Base-by-base conservation (phyloP, 768 basidiomycete genomes). In the Boletus patriciae region DNA sequence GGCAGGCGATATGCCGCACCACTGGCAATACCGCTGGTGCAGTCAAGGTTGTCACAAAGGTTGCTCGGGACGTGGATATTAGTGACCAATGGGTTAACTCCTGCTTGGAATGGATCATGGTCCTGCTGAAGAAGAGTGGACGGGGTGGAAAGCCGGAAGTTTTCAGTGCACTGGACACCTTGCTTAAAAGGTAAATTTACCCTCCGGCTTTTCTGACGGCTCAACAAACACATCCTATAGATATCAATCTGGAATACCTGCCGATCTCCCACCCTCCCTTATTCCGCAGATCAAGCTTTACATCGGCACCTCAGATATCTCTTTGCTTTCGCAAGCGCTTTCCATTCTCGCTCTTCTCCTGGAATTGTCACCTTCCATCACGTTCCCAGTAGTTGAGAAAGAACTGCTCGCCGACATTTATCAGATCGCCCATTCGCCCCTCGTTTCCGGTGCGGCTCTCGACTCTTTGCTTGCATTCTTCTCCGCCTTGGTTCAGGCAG, bases 381-480 rank as follows among this genome's bases (percentile, higher is more conserved):
- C 88, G 0, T 94, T 89, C 80, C 88, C 87, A 0, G 83, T 83
- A 58, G 83, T 92, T 16, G 92, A 94, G 68, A 77, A 76, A n/a
- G 82, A 86, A 46, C 74, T 88, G 15, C 82, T 90, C 41, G 68
- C 73, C 45, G 84, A 80, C 52, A 81, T 85, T 56, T 98, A 86
- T 73, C 71, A 70, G 46, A 83, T 94, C 46, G 80, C 93, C 0
- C 83, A 87, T 65, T 92, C 94, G 0, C 88, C 94, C 0, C 78
- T 89, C 13, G 79, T 94, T 15, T 83, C 91, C 21, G 87, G 87
- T 11, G 76, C 82, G 2, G 84, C 91, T 4, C 82, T 96, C 7
- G 94, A 98, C 36, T 84, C 90, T 0, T 78, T 97, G 13, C 80
- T 93, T 46, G 77, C 76, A 16, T 98, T 98, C 80, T 94, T 92